Conservation (phyloP, 2,329 filamentous ascomycete species). For the Ophiocordyceps unilateralis region DNA sequence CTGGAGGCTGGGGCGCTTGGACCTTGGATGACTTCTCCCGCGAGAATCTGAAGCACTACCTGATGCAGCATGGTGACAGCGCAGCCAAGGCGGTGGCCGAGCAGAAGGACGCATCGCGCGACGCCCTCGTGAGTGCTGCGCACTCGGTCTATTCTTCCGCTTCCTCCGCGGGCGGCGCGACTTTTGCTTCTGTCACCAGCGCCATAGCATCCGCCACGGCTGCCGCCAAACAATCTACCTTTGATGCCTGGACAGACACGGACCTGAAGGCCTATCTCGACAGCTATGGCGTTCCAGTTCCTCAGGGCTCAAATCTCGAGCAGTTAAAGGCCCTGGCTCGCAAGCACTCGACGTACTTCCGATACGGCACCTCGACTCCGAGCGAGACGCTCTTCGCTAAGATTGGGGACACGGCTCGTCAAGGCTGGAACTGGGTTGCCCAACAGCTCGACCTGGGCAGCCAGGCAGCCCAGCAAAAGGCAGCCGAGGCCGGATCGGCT, state of each 20-base stretch:
- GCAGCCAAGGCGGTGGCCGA: slow-evolving; percentile 41
- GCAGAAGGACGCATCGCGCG: slow-evolving; percentile 47
- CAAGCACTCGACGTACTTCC: slow-evolving; percentile 60
- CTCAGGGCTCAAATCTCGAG: slow-evolving; percentile 51
- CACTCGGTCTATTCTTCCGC: slow-evolving; percentile 43
- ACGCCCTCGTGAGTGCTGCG: slow-evolving; percentile 53
- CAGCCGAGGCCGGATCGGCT: slow-evolving; percentile 15
- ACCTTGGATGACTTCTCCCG: slow-evolving; percentile 63
- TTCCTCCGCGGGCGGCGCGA: slow-evolving; percentile 36
- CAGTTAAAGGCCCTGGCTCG: slow-evolving; percentile 54
- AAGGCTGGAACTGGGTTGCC: slow-evolving; percentile 33
- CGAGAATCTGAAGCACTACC: slow-evolving; percentile 48
- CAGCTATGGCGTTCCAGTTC: slow-evolving; percentile 52
- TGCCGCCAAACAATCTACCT: slow-evolving; percentile 45
- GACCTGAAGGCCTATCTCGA: slow-evolving; percentile 69
- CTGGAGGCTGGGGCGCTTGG: slow-evolving; percentile 53
- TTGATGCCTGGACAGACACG: slow-evolving; percentile 56
- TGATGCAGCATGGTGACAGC: slow-evolving; percentile 32
- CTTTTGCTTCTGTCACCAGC: slow-evolving; percentile 52
- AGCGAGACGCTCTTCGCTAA: slow-evolving; percentile 49
- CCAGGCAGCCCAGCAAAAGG: slow-evolving; percentile 30
- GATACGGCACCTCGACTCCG: slow-evolving; percentile 54
- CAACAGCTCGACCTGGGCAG: slow-evolving; percentile 30
- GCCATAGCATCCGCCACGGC: slow-evolving; percentile 51
- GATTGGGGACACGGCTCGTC: slow-evolving; percentile 30